phyloP scores from a whole-genome alignment of 2,329 filamentous ascomycete species.

The Diaporthe eres region DNA sequence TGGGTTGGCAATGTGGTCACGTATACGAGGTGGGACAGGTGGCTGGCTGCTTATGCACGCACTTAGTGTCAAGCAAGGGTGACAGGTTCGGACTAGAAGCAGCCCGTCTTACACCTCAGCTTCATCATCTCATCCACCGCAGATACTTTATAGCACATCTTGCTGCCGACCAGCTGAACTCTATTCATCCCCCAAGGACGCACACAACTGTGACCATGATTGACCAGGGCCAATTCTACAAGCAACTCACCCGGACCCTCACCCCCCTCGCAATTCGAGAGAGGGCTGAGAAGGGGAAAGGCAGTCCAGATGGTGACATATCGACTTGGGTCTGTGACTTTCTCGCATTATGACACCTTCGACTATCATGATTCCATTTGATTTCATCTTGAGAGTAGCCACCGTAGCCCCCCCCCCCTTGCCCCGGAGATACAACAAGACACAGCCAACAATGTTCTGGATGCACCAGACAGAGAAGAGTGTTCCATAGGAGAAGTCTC shows the following conservation, averaged over 20 bases:
- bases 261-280: conserved; percentile 23
- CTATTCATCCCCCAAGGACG: too few species aligned
- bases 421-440: too few species aligned
- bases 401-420: too few species aligned
- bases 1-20: neutral
- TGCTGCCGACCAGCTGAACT: neutral
- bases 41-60: neutral
- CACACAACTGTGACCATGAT: conserved; percentile 18
- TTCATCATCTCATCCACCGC: neutral
- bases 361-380: too few species aligned
- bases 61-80: neutral
- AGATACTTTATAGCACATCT: neutral
- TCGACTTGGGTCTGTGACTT: conserved; percentile 25
- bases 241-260: conserved; percentile 27
- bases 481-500: neutral
- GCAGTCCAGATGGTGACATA: neutral
- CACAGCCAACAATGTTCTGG: too few species aligned
- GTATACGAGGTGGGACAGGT: neutral
- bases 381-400: too few species aligned
- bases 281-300: neutral
- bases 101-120: neutral
- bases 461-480: too few species aligned
- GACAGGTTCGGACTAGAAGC: neutral
- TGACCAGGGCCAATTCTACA: conserved; percentile 16
- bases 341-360: too few species aligned